Evolutionary conservation across 2,329 filamentous ascomycete species (phyloP).

Genomic region (Aspergillus quadricinctus): DNA sequence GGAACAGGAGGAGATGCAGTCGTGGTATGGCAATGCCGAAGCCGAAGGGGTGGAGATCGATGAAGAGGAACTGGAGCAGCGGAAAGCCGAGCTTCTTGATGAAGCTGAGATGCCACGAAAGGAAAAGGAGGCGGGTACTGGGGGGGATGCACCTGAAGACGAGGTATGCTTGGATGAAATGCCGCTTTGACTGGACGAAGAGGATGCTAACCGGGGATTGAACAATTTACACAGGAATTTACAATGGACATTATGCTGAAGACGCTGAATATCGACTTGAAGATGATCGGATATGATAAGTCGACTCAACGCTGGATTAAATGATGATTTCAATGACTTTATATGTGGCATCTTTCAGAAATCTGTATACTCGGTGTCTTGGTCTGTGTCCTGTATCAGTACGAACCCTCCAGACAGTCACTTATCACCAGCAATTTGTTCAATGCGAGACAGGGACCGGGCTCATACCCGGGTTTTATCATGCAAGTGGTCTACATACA

Average conservation of each 20-base stretch:
- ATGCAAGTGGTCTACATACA: background rate
- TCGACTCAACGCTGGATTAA: conserved; percentile 53
- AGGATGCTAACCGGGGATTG: background rate
- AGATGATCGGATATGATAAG: conserved; percentile 61
- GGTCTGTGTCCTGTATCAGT: background rate
- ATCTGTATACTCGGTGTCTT: background rate
- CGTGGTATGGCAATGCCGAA: conserved; percentile 32
- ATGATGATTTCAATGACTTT: conserved; percentile 6
- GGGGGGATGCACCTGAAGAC: conserved; percentile 36
- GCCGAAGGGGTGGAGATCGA: conserved; percentile 30
- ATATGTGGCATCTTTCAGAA: background rate
- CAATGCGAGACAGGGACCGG: too few species aligned
- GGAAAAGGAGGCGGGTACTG: conserved; percentile 24
- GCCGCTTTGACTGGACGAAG: conserved; percentile 19
- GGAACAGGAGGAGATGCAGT: conserved; percentile 31
- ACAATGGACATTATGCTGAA: conserved; percentile 68
- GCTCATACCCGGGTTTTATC: too few species aligned
- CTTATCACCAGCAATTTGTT: too few species aligned
- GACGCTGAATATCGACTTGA: conserved; percentile 59
- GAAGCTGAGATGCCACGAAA: conserved; percentile 38
- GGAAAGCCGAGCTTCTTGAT: conserved; percentile 39
- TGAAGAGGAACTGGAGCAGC: conserved; percentile 32
- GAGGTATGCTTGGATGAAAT: conserved; percentile 36
- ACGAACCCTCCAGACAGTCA: too few species aligned
- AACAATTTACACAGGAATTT: conserved; percentile 50